Conservation (phyloP, 768 basidiomycete genomes). For the Porpolomopsis calyptriformis region DNA sequence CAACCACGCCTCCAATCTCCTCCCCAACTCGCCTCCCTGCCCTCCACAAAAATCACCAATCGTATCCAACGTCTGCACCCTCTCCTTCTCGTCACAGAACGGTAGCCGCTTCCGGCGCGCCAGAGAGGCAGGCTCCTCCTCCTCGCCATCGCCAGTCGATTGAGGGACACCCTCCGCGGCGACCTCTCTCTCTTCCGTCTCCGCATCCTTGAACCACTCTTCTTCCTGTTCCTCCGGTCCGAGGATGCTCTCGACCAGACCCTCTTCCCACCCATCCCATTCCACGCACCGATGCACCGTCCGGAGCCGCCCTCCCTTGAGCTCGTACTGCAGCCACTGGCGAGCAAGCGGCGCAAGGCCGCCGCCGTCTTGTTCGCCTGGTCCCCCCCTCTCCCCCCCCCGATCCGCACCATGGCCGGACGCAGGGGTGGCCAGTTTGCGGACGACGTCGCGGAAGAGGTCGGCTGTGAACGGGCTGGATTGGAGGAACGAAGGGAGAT, state of each 20-base stretch:
- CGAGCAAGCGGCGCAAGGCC: constrained; percentile 38
- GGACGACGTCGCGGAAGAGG: constrained; percentile 58
- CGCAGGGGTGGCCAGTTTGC: constrained; percentile 30
- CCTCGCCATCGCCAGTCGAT: constrained; percentile 2
- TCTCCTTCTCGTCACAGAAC: constrained; percentile 50
- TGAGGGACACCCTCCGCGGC: constrained; percentile 10
- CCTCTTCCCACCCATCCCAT: constrained; percentile 92
- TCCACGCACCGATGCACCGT: constrained; percentile 74
- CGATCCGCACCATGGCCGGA: constrained; percentile 6
- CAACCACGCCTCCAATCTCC: constrained; percentile 68
- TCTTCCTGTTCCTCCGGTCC: constrained; percentile 62
- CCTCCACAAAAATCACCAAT: constrained; percentile 74
- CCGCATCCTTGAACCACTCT: constrained; percentile 52
- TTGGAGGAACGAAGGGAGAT: constrained; percentile 70
- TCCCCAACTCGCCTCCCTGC: constrained; percentile 65
- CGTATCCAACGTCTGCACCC: constrained; percentile 58
- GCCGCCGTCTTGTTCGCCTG: constrained; percentile 13
- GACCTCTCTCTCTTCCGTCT: constrained; percentile 11
- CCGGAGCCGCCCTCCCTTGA: constrained; percentile 52
- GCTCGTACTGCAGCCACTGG: constrained; percentile 71
- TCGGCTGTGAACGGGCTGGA: constrained; percentile 65
- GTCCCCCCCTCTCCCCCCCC: neutral
- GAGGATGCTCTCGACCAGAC: constrained; percentile 62
- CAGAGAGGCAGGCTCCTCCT: constrained; percentile 4
- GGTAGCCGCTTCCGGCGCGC: constrained; percentile 34